Base-by-base conservation (phyloP, 331 rosid species). In the Spiraea crenata region DNA sequence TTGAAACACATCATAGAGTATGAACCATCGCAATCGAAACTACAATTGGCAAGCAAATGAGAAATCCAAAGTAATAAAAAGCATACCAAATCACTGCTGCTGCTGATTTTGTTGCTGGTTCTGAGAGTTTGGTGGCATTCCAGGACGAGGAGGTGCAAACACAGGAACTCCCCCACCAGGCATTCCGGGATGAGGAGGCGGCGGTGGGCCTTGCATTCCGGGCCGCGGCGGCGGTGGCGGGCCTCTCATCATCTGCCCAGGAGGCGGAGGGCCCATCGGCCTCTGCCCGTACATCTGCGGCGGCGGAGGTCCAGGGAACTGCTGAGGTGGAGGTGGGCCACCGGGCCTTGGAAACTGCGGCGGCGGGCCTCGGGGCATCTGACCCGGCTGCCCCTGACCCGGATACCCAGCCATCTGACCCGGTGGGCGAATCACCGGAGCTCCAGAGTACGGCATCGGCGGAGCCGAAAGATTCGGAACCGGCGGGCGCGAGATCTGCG, bases 231-330 rank as follows among this genome's bases (percentile, higher is more conserved):
- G 97, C 50, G 86, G 82, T 0, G 92, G 98, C 7, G 98, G 98
- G 4, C 99, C 98, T 75, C 99, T 88, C 72, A 91, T 80, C 96
- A 95, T 90, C 85, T 87, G 95, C 39, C 98, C 99, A 3, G 96
- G 92, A 9, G 97, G 99, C 0, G 99, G 99, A 5, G 97, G 97
- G 3, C 99, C 99, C 98, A 95, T 91, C 0, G 99, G 99, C 42
- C 99, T 81, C 87, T 95, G 98, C 5, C 87, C 98, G 76, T 95
- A 93, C 7, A 70, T 70, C 44, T 86, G 91, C 1, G 96, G 97
- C 9, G 96, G 90, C 65, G 71, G 80, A 63, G 97, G 98, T 47
- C 98, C 84, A 0, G 47, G 57, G 56, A 62, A 95, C 58, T 91
- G 96, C 14, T 95, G 91, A 0, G 96, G 97, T 2, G 96, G 91